Base-by-base conservation (phyloP, 208 protist genomes). In the Trypanosoma brucei region DNA sequence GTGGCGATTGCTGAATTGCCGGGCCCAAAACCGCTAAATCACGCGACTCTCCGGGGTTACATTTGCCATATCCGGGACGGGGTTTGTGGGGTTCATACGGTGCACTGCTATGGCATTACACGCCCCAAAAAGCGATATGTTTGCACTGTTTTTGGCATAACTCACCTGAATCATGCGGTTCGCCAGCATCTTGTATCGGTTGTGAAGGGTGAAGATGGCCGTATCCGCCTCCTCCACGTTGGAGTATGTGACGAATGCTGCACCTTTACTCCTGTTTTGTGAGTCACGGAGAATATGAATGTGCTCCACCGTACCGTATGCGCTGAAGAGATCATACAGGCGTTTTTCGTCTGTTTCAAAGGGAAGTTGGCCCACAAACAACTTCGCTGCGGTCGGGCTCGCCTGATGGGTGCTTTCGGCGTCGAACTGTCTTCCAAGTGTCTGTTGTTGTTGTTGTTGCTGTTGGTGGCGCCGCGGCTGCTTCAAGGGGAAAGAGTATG, bases 81-180 rank as follows among this genome's bases (percentile, higher is more conserved):
- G 89, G 62, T 95, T 95, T 31, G 83, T 88, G 14, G 86, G 84
- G 65, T 92, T 87, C 36, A 84, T 85, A 65, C 91, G 77, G 59
- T 91, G 84, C 13, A 95, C 86, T 50, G 79, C 77, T n/a, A 88
- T 55, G 13, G 89, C 89, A 53, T 74, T 88, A 56, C 78, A 79
- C n/a, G 79, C 76, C 33, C 89, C 89, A 39, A 90, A 95, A 8
- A 72, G 76, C 4, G 89, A 95, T 42, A 93, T 93, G 63, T 85
- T 92, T 3, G 83, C 76, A 49, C 84, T 92, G 72, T 88, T 89
- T 70, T 95, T 95, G 6, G 89, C 86, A 75, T 95, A 93, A 64
- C 83, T 92, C 33, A 95, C 89, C 55, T 95, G 89, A 59, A 95
- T 90, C 38, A 88, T 84, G 4, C 86, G 80, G 61, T 91, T 92